A percentile compares a stretch with the other conserved stretches of the same genome.
Evolutionary conservation across 129 eudicot species (phyloP).

Genomic region (Dittrichia graveolens): DNA sequence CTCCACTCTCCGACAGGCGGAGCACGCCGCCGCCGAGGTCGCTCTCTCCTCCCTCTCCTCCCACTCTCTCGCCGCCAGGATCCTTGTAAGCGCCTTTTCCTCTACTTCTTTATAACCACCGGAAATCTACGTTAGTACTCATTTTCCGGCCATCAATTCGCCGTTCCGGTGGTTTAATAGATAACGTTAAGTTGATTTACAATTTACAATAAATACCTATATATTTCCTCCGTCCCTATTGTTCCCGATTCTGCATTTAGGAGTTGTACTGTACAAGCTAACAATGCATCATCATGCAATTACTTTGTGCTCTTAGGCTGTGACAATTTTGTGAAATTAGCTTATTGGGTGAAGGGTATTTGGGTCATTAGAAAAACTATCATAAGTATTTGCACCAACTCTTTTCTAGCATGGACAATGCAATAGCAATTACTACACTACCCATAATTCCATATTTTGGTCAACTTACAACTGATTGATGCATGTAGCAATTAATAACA

Average conservation of each 20-base stretch:
- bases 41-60: slow-evolving; percentile 70
- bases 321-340: slow-evolving; percentile 19
- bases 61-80: slow-evolving; percentile 70
- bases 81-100: slow-evolving; percentile 45
- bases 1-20: slow-evolving; percentile 81
- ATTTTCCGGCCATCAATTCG: background rate
- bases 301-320: background rate
- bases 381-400: slow-evolving; percentile 18
- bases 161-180: background rate
- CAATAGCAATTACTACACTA: background rate
- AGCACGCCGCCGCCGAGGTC: slow-evolving; percentile 83
- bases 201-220: background rate
- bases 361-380: slow-evolving; percentile 20
- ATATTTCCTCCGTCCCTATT: background rate
- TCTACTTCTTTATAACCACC: background rate
- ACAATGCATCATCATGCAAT: slow-evolving; percentile 20
- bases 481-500: slow-evolving; percentile 35
- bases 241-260: slow-evolving; percentile 17
- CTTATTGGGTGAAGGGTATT: slow-evolving; percentile 8
- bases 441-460: background rate
- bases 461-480: slow-evolving; percentile 32
- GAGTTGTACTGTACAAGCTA: slow-evolving; percentile 30
- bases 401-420: slow-evolving; percentile 23
- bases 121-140: background rate
- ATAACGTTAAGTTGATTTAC: slow-evolving; percentile 1